Conservation (phyloP, 2,329 filamentous ascomycete species). For the Fusarium bactridioides region DNA sequence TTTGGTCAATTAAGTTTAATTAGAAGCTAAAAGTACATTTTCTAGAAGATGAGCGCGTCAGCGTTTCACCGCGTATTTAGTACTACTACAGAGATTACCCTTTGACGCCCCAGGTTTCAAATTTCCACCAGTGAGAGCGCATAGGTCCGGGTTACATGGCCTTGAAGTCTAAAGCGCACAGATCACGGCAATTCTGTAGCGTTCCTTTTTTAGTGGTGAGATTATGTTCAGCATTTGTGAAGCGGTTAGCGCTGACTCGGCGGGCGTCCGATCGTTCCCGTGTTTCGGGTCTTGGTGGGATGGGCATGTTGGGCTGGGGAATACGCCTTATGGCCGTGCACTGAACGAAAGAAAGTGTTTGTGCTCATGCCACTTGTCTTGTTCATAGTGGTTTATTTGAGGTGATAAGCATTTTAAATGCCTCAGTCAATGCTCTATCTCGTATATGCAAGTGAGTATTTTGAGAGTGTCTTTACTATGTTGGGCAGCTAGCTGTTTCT, state of each 20-base stretch:
- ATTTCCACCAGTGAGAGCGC: not conserved
- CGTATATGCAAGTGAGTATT: too few relatives aligned
- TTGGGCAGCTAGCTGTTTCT: not conserved
- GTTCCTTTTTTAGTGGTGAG: not conserved
- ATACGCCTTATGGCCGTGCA: not conserved
- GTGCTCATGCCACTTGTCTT: not conserved
- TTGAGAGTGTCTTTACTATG: too few relatives aligned
- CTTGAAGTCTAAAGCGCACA: constrained; percentile 6
- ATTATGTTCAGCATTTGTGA: not conserved
- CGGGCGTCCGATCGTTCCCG: not conserved
- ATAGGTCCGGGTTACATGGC: not conserved
- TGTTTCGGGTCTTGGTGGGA: not conserved
- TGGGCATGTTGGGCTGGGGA: not conserved
- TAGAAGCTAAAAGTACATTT: not conserved
- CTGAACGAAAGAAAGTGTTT: not conserved
- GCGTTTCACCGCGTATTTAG: too few relatives aligned
- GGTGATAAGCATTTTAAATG: rapidly evolving
- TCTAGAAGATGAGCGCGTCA: not conserved
- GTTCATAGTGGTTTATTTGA: not conserved
- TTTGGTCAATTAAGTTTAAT: constrained; percentile 9
- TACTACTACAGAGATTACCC: not conserved
- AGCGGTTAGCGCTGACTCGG: not conserved
- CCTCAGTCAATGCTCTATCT: not conserved
- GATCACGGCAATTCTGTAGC: constrained; percentile 2
- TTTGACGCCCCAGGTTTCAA: not conserved